A percentile compares a stretch with the other conserved stretches of the same genome.
phyloP scores from a whole-genome alignment of 1,284 basidiomycete species.

The Rhodotorula sp. region DNA sequence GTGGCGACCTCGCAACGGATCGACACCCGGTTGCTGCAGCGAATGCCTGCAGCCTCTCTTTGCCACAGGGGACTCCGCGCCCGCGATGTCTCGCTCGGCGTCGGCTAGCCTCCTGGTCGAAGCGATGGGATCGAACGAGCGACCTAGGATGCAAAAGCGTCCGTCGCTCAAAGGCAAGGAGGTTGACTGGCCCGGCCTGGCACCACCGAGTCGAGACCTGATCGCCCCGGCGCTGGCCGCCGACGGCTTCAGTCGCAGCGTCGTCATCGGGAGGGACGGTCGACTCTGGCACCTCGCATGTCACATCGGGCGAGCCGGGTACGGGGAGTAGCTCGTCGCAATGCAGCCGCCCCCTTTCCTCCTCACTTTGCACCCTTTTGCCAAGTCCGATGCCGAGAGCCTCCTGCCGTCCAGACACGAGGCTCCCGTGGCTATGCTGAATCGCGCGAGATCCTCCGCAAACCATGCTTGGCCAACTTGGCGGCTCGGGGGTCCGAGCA shows the following conservation, averaged over 20 bases:
- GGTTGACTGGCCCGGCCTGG: conserved; percentile 40
- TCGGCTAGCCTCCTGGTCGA: conserved; percentile 37
- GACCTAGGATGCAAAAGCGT: conserved; percentile 41
- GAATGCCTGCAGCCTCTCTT: conserved; percentile 36
- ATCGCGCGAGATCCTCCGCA: too few species aligned
- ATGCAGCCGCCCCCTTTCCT: neutral
- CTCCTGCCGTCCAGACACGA: too few species aligned
- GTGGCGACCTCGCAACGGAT: conserved; percentile 33
- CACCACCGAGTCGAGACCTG: neutral
- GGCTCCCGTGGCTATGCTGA: too few species aligned
- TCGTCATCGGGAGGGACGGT: conserved; percentile 35
- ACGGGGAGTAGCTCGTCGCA: neutral
- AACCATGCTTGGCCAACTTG: too few species aligned
- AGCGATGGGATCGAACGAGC: conserved; percentile 26
- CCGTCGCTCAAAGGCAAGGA: conserved; percentile 45
- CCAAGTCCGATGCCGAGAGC: too few species aligned
- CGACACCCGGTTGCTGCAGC: conserved; percentile 11
- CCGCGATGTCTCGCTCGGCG: conserved; percentile 35
- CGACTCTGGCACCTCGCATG: conserved; percentile 33
- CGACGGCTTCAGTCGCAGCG: conserved; percentile 11
- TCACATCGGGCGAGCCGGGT: conserved; percentile 11
- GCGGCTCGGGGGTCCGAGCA: too few species aligned
- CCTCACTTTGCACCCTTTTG: too few species aligned
- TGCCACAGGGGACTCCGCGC: conserved; percentile 29
- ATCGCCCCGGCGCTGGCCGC: neutral